A percentile compares a stretch with the other conserved stretches of the same genome.
Evolutionary conservation across 768 basidiomycete genomes (phyloP).

Genomic region (Phaffia australis): DNA sequence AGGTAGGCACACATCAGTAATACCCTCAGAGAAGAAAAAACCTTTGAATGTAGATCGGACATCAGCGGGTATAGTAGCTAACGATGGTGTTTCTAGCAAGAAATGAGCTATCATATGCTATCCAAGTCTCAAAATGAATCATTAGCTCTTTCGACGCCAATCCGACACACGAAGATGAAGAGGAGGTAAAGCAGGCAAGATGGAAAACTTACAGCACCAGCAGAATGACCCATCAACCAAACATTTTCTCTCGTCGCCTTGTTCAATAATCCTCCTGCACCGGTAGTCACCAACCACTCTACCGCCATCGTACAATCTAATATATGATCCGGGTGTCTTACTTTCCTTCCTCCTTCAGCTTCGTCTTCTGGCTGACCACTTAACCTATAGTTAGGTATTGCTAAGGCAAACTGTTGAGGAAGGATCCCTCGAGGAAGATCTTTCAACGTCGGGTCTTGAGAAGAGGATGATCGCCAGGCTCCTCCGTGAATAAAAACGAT

Average conservation of each 20-base stretch:
- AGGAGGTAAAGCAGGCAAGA: background rate
- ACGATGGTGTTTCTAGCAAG: constrained; percentile 19
- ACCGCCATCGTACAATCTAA: constrained; percentile 13
- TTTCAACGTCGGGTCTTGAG: constrained; percentile 2
- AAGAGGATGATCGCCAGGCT: constrained; percentile 22
- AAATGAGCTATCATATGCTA: constrained; percentile 23
- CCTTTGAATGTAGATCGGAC: constrained; percentile 13
- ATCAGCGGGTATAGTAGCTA: background rate
- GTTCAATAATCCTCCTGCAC: constrained; percentile 15
- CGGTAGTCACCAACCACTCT: constrained; percentile 9
- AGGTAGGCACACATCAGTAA: constrained; percentile 13
- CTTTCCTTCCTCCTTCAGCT: background rate
- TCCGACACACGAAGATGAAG: background rate
- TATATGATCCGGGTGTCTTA: constrained; percentile 5
- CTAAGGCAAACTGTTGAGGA: constrained; percentile 19
- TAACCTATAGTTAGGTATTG: constrained; percentile 21
- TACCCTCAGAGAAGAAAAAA: constrained; percentile 19
- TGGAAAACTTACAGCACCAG: constrained; percentile 21
- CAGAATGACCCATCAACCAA: constrained; percentile 24
- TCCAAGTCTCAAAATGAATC: background rate
- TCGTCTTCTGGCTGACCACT: constrained; percentile 2
- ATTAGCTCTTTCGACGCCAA: background rate
- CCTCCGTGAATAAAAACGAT: constrained; percentile 25
- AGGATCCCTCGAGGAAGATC: constrained; percentile 4
- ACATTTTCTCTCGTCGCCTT: constrained; percentile 14